These are phyloP conservation scores for Sanghuangporus sanghuang DNA, from an alignment of 1,284 basidiomycete species.

Conservation along the genomic window DNA sequence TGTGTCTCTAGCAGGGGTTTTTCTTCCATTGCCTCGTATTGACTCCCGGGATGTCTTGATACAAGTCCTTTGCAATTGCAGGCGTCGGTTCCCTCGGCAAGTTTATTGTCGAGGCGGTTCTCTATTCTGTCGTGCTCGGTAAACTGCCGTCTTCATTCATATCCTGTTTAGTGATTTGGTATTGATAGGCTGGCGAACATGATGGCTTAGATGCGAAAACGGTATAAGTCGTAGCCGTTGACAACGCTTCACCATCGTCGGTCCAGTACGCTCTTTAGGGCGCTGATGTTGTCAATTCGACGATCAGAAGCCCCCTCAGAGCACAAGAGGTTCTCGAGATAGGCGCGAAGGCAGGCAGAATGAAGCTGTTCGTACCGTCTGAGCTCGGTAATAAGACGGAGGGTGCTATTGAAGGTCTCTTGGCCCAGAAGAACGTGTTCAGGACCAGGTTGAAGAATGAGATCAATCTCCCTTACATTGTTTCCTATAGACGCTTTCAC, in stretches of 20 bases:
- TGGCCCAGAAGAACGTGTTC: constrained; percentile 12
- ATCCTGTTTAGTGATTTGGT: background rate
- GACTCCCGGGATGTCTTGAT: constrained; percentile 8
- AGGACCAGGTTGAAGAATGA: constrained; percentile 28
- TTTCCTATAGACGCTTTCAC: constrained; percentile 28
- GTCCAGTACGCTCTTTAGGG: constrained; percentile 28
- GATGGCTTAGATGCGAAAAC: constrained; percentile 19
- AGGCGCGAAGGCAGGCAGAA: constrained; percentile 33
- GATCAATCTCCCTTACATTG: constrained; percentile 28
- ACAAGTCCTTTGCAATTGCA: constrained; percentile 22
- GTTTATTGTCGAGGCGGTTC: constrained; percentile 22
- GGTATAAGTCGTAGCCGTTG: constrained; percentile 26
- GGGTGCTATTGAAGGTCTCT: constrained; percentile 22
- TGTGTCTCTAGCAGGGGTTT: background rate
- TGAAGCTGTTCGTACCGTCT: constrained; percentile 35
- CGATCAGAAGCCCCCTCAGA: constrained; percentile 26
- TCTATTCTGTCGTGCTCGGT: constrained; percentile 5
- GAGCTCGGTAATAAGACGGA: constrained; percentile 32
- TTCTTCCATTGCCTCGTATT: too few relatives aligned
- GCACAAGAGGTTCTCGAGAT: constrained; percentile 30
- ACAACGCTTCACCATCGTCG: constrained; percentile 29
- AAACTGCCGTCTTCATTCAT: background rate
- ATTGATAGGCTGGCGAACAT: constrained; percentile 19
- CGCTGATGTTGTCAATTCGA: constrained; percentile 32
- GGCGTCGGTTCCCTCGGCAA: constrained; percentile 22